Evolutionary conservation across 306 rosid genomes (phyloP), one percentile per base, ranked within the genome.

Genomic region (Castanospermum australe): DNA sequence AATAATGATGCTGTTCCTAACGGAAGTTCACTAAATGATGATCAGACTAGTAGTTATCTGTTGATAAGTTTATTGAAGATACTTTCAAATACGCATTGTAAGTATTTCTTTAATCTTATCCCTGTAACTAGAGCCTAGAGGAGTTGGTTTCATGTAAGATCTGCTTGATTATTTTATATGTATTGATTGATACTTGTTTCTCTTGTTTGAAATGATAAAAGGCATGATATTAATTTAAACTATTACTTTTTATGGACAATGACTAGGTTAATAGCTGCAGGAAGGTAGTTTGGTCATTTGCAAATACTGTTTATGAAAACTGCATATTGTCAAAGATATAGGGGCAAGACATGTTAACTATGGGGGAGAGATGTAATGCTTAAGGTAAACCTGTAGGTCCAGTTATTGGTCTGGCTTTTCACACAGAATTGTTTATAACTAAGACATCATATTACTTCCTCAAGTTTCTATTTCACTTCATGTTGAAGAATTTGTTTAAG

Each of bases 61-160:
- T 66, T 83, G 85, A 85, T 88, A 63, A 85, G 86, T 83, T 75
- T 88, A 60, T 77, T 88, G 87, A 85, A 82, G 83, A 88, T 85
- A 81, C 83, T 88, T 74, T 80, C 91, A 20, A 81, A 80, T 77
- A 78, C 85, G 84, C 87, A 85, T n/a, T 75, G 91, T 88, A 51
- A 83, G 91, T 83, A 38, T 56, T 55, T 59, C 50, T 69, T 38
- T 33, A 32, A 61, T 24, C n/a, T 74, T 9, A 15, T 41, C 11
- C 70, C 36, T 75, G 22, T 14, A 54, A 8, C 65, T 17, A 61
- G 14, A 30, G 41, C 25, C 74, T n/a, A 51, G 20, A 51, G 42
- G 18, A 71, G 65, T 73, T 86, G 50, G 13, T 67, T 42, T 73
- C 56, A 6, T 73, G 33, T 56, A n/a, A 15, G 17, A 25, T 68